These are phyloP conservation scores for Oldenlandia corymbosa DNA, from an alignment of 257 asterid genomes.

Conservation along the genomic window DNA sequence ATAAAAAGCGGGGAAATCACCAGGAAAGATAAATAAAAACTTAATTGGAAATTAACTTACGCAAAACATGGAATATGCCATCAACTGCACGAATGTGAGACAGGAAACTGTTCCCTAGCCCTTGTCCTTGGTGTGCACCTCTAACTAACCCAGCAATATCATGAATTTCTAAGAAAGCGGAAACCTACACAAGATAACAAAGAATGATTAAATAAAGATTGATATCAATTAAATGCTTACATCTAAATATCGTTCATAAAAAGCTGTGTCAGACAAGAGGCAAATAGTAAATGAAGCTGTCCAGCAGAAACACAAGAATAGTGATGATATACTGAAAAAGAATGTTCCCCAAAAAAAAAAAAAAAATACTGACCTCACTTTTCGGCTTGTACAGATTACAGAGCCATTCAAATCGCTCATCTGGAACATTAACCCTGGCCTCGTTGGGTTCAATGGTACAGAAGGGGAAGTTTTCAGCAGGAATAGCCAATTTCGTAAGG, in stretches of 20 bases:
- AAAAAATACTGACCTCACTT: conserved; percentile 62
- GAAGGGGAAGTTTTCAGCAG: conserved; percentile 97
- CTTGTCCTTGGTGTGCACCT: conserved; percentile 98
- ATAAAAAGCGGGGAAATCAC: neutral
- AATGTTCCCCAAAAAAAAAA: neutral
- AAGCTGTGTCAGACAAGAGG: neutral
- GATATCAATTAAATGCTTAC: neutral
- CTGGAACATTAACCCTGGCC: conserved; percentile 89
- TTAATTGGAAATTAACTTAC: conserved; percentile 37
- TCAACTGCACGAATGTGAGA: conserved; percentile 98
- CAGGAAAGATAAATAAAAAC: conserved; percentile 5
- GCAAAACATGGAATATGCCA: conserved; percentile 95
- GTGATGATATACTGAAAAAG: neutral
- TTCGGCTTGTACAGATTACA: conserved; percentile 85
- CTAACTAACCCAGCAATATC: conserved; percentile 98
- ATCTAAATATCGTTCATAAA: no score
- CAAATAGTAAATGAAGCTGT: neutral
- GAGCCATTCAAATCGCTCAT: conserved; percentile 96
- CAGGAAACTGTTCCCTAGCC: conserved; percentile 90
- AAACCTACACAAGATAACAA: conserved; percentile 38
- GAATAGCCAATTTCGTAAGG: conserved; percentile 89
- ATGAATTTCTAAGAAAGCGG: conserved; percentile 94
- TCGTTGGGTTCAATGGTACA: conserved; percentile 98
- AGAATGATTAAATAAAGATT: neutral
- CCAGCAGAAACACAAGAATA: neutral